Evolutionary conservation across 2,329 filamentous ascomycete genomes (phyloP).

Genomic region (Cladosporium cucumerinum): DNA sequence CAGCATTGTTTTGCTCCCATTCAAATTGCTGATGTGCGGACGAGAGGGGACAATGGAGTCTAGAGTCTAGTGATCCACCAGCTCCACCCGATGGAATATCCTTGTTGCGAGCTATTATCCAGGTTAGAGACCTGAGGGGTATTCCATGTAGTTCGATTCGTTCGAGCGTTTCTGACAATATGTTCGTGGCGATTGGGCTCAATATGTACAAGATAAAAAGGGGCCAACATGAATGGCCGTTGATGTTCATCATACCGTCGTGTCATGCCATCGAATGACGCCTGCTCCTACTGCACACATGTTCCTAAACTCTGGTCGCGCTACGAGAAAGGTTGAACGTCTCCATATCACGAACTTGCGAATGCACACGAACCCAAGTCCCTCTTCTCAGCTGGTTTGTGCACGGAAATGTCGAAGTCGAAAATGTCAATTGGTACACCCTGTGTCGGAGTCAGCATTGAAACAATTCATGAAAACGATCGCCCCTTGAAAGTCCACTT

Average conservation of each 20-base stretch:
- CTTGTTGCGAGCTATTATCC: background rate
- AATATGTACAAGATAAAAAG: background rate
- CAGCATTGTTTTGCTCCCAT: background rate
- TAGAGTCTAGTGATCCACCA: background rate
- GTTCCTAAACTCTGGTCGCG: too few relatives aligned
- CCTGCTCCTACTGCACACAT: background rate
- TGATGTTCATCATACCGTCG: background rate
- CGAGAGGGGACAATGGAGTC: background rate
- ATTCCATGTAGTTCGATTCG: background rate
- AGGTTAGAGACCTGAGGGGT: background rate
- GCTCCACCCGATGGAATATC: background rate
- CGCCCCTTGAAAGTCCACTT: background rate
- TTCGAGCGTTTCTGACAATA: background rate
- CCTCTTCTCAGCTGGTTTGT: conserved; percentile 55
- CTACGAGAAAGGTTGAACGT: too few relatives aligned
- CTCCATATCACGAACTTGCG: too few relatives aligned
- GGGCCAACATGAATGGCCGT: background rate
- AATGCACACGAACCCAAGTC: conserved; percentile 73
- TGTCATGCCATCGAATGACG: background rate
- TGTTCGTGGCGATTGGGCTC: background rate
- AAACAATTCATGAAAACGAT: background rate
- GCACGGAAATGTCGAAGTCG: conserved; percentile 82
- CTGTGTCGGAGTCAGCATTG: background rate
- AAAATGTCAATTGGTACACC: conserved; percentile 89
- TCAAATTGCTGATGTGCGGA: background rate